phyloP scores from a whole-genome alignment of 257 asterid genomes.

The Voacanga thouarsii region DNA sequence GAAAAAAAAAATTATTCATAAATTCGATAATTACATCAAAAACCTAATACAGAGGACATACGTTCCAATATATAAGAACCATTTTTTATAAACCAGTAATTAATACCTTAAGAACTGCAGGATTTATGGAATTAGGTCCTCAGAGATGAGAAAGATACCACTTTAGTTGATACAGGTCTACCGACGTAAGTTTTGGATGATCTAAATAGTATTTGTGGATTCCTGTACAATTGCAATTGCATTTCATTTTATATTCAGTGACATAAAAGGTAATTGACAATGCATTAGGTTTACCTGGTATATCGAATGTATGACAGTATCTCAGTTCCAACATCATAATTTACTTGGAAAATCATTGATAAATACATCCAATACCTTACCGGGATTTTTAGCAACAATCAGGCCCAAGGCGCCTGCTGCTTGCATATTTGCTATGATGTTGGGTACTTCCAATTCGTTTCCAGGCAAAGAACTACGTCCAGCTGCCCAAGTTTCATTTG shows the following conservation, averaged over 20 bases:
- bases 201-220: conserved; percentile 1
- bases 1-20: too few relatives aligned
- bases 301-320: conserved; percentile 11
- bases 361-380: neutral
- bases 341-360: conserved; percentile 7
- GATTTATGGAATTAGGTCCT: conserved; percentile 26
- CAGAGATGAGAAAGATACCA: conserved; percentile 27
- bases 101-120: conserved; percentile 27
- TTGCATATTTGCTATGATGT: too few relatives aligned
- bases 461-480: conserved; percentile 14
- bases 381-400: neutral
- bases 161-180: conserved; percentile 9
- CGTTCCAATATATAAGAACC: too few relatives aligned
- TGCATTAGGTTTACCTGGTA: conserved; percentile 13
- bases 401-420: neutral
- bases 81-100: too few relatives aligned
- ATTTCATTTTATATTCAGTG: neutral
- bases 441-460: neutral
- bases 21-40: too few relatives aligned
- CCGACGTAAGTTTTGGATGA: conserved; percentile 21
- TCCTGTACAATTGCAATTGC: neutral
- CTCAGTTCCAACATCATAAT: conserved; percentile 18
- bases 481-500: neutral
- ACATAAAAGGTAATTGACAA: neutral
- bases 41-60: too few relatives aligned